A percentile compares a stretch with the other conserved stretches of the same genome.
phyloP scores from a whole-genome alignment of 2,329 filamentous ascomycete genomes.

The Sporothrix mexicana region DNA sequence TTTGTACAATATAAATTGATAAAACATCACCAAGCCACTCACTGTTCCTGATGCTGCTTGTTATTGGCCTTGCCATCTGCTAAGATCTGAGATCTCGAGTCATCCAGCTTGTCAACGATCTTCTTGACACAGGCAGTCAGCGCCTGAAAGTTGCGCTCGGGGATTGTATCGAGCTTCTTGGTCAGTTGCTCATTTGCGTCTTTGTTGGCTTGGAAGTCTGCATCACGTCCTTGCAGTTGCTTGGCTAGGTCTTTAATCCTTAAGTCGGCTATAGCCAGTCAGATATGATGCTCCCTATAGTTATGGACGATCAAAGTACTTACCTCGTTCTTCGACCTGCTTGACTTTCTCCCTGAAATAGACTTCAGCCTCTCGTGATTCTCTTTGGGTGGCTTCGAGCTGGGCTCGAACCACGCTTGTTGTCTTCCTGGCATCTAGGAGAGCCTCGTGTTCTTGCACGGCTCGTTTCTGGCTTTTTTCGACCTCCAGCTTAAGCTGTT shows the following conservation, averaged over 20 bases:
- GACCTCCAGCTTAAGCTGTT: conserved; percentile 45
- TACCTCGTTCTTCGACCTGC: conserved; percentile 31
- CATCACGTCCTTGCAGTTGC: conserved; percentile 30
- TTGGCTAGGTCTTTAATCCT: conserved; percentile 24
- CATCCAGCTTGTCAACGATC: conserved; percentile 32
- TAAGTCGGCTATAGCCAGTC: conserved; percentile 27
- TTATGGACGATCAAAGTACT: conserved; percentile 3
- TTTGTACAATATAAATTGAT: too few species aligned
- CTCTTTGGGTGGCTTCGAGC: conserved; percentile 44
- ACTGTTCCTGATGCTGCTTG: conserved; percentile 26
- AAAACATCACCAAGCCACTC: not conserved
- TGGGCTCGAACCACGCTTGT: conserved; percentile 46
- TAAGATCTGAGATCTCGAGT: conserved; percentile 13
- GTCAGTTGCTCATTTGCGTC: conserved; percentile 25
- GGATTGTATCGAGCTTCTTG: conserved; percentile 32
- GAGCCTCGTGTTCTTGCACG: conserved; percentile 40
- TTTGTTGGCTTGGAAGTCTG: conserved; percentile 21
- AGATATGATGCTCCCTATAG: not conserved
- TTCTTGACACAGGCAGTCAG: conserved; percentile 33
- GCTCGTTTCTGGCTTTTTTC: not conserved
- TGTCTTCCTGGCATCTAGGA: conserved; percentile 42
- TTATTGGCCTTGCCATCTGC: not conserved
- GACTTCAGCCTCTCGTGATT: conserved; percentile 41
- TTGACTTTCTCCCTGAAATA: conserved; percentile 32
- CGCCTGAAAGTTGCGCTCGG: conserved; percentile 35